Evolutionary conservation across 108 stramenopile genomes (phyloP).

Genomic region (Epipyxis sp.): DNA sequence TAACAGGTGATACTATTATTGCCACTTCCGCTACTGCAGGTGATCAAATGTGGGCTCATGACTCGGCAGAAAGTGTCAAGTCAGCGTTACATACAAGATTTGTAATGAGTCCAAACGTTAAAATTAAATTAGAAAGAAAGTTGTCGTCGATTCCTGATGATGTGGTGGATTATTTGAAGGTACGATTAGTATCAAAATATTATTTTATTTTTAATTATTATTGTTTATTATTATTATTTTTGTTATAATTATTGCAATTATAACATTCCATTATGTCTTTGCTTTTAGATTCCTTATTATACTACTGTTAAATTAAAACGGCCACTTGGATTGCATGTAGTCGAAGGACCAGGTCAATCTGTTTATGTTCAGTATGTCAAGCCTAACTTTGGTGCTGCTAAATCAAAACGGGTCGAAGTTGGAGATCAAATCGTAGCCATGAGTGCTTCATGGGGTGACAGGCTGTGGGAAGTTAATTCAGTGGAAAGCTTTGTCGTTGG

Average conservation of each 20-base stretch:
- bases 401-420: neutral
- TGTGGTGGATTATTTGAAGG: no score
- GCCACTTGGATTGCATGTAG: neutral
- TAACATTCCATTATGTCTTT: neutral
- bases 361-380: neutral
- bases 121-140: neutral
- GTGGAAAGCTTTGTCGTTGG: neutral
- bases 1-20: neutral
- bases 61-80: neutral
- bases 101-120: neutral
- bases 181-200: no score
- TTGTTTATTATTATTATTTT: no score
- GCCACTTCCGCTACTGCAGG: neutral
- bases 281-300: neutral
- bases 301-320: neutral
- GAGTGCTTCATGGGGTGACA: neutral
- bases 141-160: no score
- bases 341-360: neutral
- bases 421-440: neutral
- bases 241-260: no score
- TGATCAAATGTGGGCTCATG: neutral
- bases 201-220: no score
- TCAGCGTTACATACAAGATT: neutral
- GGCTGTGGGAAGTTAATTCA: neutral
- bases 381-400: neutral